Percentiles rank a stretch among this genome's conserved stretches.
Conservation (phyloP, 2,329 filamentous ascomycete genomes). For the Fusarium pininemorale region DNA sequence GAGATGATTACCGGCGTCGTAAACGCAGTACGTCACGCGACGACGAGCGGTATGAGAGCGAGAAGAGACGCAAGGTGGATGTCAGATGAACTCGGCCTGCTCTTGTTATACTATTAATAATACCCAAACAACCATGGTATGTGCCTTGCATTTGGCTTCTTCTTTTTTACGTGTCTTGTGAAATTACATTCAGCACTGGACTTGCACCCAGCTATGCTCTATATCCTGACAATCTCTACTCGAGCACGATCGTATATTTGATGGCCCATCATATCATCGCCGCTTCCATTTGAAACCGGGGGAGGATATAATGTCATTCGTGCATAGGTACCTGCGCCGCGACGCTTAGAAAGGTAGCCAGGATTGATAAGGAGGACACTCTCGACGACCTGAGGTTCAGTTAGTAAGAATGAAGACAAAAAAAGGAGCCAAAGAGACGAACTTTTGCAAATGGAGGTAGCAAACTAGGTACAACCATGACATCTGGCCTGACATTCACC, state of each 20-base stretch:
- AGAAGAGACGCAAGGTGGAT: conserved; percentile 69
- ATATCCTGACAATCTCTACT: conserved; percentile 87
- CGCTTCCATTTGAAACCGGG: conserved; percentile 65
- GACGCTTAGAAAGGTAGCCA: conserved; percentile 84
- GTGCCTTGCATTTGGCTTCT: background rate
- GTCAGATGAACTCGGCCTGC: conserved; percentile 40
- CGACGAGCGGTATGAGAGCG: conserved; percentile 62
- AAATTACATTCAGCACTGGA: conserved; percentile 23
- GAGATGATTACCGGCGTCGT: conserved; percentile 58
- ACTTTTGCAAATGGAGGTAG: conserved; percentile 91
- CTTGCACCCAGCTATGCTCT: conserved; percentile 30
- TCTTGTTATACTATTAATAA: conserved; percentile 40
- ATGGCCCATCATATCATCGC: conserved; percentile 71
- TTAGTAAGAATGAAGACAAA: conserved; percentile 10
- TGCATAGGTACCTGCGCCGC: conserved; percentile 85
- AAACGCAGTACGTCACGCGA: conserved; percentile 68
- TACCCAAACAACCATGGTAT: conserved; percentile 29
- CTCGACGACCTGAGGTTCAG: conserved; percentile 76
- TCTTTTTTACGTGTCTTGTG: conserved; percentile 35
- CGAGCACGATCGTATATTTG: conserved; percentile 83
- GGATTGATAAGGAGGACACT: conserved; percentile 92
- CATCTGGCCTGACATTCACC: conserved; percentile 84
- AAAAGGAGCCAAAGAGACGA: conserved; percentile 41
- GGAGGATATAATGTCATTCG: conserved; percentile 79
- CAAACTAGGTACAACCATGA: conserved; percentile 83